A percentile compares a stretch with the other conserved stretches of the same genome.
Evolutionary conservation across 2,329 filamentous ascomycete species (phyloP).

Genomic region (Pseudogymnoascus sp.): DNA sequence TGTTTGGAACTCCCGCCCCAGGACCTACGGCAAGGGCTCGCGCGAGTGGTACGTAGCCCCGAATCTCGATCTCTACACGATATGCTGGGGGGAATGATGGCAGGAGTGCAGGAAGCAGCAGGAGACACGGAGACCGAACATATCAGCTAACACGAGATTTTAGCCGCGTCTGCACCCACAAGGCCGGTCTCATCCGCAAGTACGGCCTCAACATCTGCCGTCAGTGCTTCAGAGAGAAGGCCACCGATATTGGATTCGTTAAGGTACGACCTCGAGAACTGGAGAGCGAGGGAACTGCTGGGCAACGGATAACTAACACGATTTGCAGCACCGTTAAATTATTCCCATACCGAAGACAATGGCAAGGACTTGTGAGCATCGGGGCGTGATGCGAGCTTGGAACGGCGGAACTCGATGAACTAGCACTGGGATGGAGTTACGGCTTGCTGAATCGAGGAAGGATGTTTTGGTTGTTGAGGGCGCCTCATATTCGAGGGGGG

Average conservation of each 20-base stretch:
- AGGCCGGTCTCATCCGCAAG: slow-evolving; percentile 98
- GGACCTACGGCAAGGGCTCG: slow-evolving; percentile 94
- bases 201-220: slow-evolving; percentile 90
- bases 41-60: slow-evolving; percentile 69
- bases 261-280: slow-evolving; percentile 43
- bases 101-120: slow-evolving; percentile 12
- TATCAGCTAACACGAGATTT: slow-evolving; percentile 20
- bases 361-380: slow-evolving; percentile 10
- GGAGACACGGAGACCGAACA: not conserved
- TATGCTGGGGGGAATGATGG: slow-evolving; percentile 21
- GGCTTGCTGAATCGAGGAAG: slow-evolving; percentile 12
- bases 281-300: not conserved
- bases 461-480: slow-evolving; percentile 8
- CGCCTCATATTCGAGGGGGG: slow-evolving; percentile 8
- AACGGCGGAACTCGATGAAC: slow-evolving; percentile 11
- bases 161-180: slow-evolving; percentile 85
- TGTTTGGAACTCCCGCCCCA: slow-evolving; percentile 98
- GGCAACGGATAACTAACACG: slow-evolving; percentile 10
- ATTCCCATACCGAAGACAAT: slow-evolving; percentile 9
- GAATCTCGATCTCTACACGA: slow-evolving; percentile 17
- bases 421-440: slow-evolving; percentile 12
- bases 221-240: slow-evolving; percentile 72
- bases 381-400: slow-evolving; percentile 9
- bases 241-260: slow-evolving; percentile 65
- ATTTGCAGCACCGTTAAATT: slow-evolving; percentile 13